Percentiles rank a stretch among this genome's conserved stretches.
Evolutionary conservation across 306 rosid species (phyloP).

Genomic region (Canavalia ensiformis): DNA sequence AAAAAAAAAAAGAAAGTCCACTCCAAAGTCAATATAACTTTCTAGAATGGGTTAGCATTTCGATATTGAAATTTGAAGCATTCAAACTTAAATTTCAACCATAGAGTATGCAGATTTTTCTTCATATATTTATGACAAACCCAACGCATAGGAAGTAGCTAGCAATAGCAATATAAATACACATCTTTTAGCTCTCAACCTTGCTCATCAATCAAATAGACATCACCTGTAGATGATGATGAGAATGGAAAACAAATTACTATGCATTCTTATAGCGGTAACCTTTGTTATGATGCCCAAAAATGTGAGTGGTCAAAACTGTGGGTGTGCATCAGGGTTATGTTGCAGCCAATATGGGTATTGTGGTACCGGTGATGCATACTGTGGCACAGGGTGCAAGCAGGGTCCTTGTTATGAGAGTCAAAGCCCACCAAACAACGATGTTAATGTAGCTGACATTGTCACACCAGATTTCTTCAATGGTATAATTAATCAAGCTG

Average conservation of each 20-base stretch:
- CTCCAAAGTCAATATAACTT: no score
- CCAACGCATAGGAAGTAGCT: not conserved
- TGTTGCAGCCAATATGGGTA: constrained; percentile 78
- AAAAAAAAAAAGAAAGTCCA: no score
- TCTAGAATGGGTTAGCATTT: constrained; percentile 5
- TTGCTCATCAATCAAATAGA: constrained; percentile 9
- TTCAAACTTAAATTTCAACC: constrained; percentile 26
- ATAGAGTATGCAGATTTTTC: not conserved
- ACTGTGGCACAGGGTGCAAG: constrained; percentile 75
- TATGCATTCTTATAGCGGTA: not conserved
- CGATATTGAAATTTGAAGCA: not conserved
- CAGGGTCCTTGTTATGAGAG: constrained; percentile 62
- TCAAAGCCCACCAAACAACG: constrained; percentile 20
- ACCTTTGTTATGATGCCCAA: not conserved
- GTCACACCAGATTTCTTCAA: constrained; percentile 64
- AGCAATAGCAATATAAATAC: constrained; percentile 37
- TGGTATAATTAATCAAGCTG: constrained; percentile 61
- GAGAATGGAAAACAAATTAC: constrained; percentile 5
- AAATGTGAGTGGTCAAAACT: constrained; percentile 50
- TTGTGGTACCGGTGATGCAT: constrained; percentile 61
- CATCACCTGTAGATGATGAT: not conserved
- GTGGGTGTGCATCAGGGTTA: constrained; percentile 65
- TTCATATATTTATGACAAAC: not conserved
- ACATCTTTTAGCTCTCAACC: not conserved
- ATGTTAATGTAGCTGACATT: constrained; percentile 61